These are phyloP conservation scores for Xylariaceae sp. DNA, from an alignment of 2,329 filamentous ascomycete genomes.

Conservation along the genomic window DNA sequence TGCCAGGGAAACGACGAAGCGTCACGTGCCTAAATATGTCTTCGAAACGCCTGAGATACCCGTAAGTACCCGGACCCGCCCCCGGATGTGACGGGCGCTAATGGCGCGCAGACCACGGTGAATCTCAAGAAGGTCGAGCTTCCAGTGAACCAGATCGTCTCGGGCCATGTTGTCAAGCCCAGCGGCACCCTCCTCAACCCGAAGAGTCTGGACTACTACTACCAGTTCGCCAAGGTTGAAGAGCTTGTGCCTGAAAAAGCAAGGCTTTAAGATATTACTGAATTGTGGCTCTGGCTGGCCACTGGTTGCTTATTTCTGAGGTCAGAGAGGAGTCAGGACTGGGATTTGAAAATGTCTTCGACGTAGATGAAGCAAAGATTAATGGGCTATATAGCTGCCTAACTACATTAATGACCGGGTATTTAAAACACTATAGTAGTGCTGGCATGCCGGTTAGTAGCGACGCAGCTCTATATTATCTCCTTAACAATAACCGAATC, in stretches of 20 bases:
- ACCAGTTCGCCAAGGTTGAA: slow-evolving; percentile 70
- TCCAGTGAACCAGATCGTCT: slow-evolving; percentile 79
- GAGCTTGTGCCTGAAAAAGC: slow-evolving; percentile 44
- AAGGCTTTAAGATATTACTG: slow-evolving; percentile 49
- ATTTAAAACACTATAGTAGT: no score
- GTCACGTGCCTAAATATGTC: slow-evolving; percentile 73
- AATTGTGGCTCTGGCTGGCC: no score
- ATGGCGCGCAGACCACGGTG: slow-evolving; percentile 68
- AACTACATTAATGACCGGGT: no score
- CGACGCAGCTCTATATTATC: no score
- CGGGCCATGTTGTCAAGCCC: slow-evolving; percentile 65
- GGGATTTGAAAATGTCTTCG: no score
- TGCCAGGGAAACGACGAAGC: slow-evolving; percentile 57
- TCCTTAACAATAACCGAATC: no score
- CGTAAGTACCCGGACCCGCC: slow-evolving; percentile 40
- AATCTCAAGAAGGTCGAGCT: slow-evolving; percentile 83
- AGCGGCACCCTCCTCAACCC: slow-evolving; percentile 75
- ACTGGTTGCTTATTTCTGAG: no score
- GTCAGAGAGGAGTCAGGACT: no score
- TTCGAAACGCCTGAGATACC: slow-evolving; percentile 80
- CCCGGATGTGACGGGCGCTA: neutral
- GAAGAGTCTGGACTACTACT: slow-evolving; percentile 69
- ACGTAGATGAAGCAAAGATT: no score
- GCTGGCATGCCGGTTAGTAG: no score
- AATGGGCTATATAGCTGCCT: no score